Evolutionary conservation across 352 stramenopile species (phyloP), one percentile per base, ranked within the genome.

Genomic region (Thraustochytrium sp.): DNA sequence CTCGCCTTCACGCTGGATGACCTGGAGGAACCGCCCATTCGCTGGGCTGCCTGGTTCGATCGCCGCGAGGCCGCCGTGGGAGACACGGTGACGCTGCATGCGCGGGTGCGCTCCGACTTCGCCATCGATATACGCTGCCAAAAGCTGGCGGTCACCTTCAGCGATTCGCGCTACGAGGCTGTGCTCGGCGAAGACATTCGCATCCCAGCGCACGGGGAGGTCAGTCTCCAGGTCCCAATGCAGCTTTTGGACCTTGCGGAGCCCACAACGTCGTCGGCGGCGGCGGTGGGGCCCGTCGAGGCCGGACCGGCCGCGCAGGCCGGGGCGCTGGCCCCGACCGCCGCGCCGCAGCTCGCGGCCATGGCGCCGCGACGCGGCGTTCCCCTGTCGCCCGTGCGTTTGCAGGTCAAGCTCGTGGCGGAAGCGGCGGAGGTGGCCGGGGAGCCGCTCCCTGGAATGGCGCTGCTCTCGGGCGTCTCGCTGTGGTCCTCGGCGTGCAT

Each of bases 321-420:
- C 5, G 5, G 16, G 16, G 16, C 5, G 5, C 42, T 49, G 5
- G 5, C 42, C 42, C 5, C 42, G 42, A 5, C 42, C 5, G 42
- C 42, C 42, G 42, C 42, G 42, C 42, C 42, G 42, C 42, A 49
- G 42, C 5, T 72, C 37, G 13, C 16, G 18, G 44, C 8, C 31
- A 23, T 37, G 62, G 1, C 40, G 36, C 13, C n/a, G 63, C 13
- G 18, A 48, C 13, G 23, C 3, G 46, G 26, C 31, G 44, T 80
- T 9, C 68, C 34, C 26, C 49, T 80, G 23, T 42, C 31, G 68
- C 34, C 68, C n/a, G 26, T 72, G 13, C 46, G 46, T 34, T 23
- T 80, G 31, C 68, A 80, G 53, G 36, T 64, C 37, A 80, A 80
- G 53, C 68, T 80, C 48, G 68, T 80, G 26, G 46, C 34, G 42